phyloP scores from a whole-genome alignment of 805 yeast species.

The Teunomyces gatunensis region DNA sequence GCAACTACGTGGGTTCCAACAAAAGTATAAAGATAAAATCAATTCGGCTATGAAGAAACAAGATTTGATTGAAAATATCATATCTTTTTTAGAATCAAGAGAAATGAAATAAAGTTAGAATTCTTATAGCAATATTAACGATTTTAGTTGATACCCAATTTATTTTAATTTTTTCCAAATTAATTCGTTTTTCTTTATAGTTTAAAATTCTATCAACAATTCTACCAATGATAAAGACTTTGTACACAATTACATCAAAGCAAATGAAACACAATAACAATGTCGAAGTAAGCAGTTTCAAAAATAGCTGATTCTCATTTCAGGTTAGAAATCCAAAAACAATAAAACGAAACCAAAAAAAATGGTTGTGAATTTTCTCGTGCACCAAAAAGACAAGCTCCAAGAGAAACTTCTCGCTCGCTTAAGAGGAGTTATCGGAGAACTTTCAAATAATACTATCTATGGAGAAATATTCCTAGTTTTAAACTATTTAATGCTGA shows the following conservation, averaged over 20 bases:
- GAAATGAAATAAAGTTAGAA: background rate
- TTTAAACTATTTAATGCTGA: background rate
- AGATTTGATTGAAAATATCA: constrained; percentile 43
- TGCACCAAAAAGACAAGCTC: background rate
- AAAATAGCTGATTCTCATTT: too few species aligned
- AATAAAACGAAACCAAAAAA: too few species aligned
- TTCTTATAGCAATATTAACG: too few species aligned
- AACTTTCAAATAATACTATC: background rate
- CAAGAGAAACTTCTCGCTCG: background rate
- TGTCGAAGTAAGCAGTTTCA: too few species aligned
- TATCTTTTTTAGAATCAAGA: constrained; percentile 20
- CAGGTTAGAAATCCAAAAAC: too few species aligned
- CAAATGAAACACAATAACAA: too few species aligned
- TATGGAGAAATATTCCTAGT: background rate
- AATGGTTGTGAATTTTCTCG: too few species aligned
- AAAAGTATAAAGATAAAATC: constrained; percentile 31
- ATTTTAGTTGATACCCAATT: background rate
- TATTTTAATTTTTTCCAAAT: background rate
- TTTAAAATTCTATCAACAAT: too few species aligned
- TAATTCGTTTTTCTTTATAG: background rate
- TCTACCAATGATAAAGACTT: too few species aligned
- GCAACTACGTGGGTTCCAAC: constrained; percentile 42
- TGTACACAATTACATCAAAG: too few species aligned
- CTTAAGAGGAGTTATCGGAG: background rate
- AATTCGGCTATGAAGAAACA: constrained; percentile 38